A percentile compares a stretch with the other conserved stretches of the same genome.
Evolutionary conservation across 2,329 filamentous ascomycete species (phyloP).

Genomic region (Blumeria graminis): DNA sequence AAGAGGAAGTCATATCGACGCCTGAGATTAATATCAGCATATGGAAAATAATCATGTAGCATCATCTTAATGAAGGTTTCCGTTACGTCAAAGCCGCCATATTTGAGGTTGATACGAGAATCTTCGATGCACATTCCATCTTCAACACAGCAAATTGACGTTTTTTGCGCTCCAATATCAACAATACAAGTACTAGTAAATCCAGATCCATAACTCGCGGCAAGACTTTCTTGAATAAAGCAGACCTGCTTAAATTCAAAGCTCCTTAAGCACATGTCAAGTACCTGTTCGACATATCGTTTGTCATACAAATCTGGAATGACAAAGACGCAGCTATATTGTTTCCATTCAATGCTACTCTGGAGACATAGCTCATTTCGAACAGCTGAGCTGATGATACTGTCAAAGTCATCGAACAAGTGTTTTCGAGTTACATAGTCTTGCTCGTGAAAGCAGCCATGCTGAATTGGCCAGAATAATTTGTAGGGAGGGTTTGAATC

Average conservation of each 20-base stretch:
- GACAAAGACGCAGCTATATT: conserved; percentile 91
- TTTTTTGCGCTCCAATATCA: conserved; percentile 92
- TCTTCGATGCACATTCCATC: conserved; percentile 89
- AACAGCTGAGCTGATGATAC: conserved; percentile 67
- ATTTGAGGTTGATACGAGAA: conserved; percentile 86
- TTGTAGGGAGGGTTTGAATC: conserved; percentile 74
- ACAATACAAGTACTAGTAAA: conserved; percentile 89
- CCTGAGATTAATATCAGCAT: conserved; percentile 77
- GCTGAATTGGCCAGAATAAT: conserved; percentile 72
- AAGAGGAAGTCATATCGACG: conserved; percentile 79
- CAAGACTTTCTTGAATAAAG: conserved; percentile 90
- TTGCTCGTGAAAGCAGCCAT: conserved; percentile 73
- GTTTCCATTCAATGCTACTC: conserved; percentile 56
- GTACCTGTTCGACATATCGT: conserved; percentile 59
- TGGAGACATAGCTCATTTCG: conserved; percentile 60
- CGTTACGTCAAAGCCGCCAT: conserved; percentile 76
- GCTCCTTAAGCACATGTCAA: conserved; percentile 69
- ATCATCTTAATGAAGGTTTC: conserved; percentile 96
- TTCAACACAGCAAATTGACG: conserved; percentile 87
- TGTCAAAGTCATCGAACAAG: conserved; percentile 67
- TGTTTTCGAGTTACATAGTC: conserved; percentile 64
- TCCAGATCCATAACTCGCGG: conserved; percentile 82
- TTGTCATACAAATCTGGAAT: conserved; percentile 96
- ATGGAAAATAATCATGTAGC: conserved; percentile 87
- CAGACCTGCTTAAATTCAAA: conserved; percentile 76